Base-by-base conservation (phyloP, 192 early-diverging fungal genomes). In the Martensiomyces pterosporus region DNA sequence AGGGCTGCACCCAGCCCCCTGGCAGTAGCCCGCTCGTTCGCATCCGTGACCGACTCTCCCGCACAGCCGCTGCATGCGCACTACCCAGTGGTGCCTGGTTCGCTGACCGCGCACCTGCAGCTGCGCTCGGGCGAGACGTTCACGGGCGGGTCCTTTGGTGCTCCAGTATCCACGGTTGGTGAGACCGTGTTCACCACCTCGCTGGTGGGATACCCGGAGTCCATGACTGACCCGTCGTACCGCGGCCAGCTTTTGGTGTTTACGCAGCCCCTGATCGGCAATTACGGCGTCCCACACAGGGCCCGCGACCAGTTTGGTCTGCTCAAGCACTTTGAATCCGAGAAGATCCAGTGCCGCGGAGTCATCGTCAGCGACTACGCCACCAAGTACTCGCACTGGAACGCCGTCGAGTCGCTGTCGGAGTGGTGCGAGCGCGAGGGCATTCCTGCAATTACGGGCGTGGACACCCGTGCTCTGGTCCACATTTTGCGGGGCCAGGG, bases 201-300 rank as follows among this genome's bases (percentile, higher is more conserved):
- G 8, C 59, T 94, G 39, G 94, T 94, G 12, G 94, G 94, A 23
- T 97, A 97, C 75, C 91, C 94, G 12, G 94, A 97, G 69, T 92
- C 89, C 5, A 92, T 97, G 92, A 94, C 91, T 39, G 94, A 97
- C 57, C 94, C 94, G 7, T 94, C 92, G n/a, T 97, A 97, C 71
- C 76, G 72, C 32, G 94, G 94, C 33, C 94, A 97, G 76, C 92
- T 97, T 46, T 81, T 97, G 18, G 90, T 92, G 5, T 93, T 97
- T 46, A 93, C 94, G n/a, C 91, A 93, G 64, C 94, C 94, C 18
- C 70, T 97, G 33, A 84, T 94, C 57, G 94, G 93, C 64, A 97
- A 97, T 80, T 94, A 97, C 66, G 94, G 94, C 55, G 92, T 97
- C 2, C 94, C 94, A 9, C 66, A 75, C 4, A 57, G 78, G 37